Base-by-base conservation (phyloP, 2,329 filamentous ascomycete species). In the Aspergillus sp. region DNA sequence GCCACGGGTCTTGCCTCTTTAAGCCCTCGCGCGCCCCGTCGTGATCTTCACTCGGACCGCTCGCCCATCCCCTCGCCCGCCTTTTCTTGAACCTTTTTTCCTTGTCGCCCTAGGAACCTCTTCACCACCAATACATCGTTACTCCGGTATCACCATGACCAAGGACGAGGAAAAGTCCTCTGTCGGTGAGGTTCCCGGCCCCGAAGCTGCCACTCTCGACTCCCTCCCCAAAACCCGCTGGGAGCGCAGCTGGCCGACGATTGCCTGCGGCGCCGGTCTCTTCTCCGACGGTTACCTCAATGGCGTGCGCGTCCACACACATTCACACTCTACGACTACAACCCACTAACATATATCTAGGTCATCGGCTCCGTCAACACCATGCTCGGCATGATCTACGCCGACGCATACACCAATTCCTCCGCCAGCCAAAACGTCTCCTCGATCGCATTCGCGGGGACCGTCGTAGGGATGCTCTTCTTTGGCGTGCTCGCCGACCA, bases 201-300 rank as follows among this genome's bases (percentile, higher is more conserved):
- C 48, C 15, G 59, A 54, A 23, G 15, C 30, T 2, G 38, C 45
- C 7, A 25, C 59, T 7, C 54, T 61, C 22, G 59, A 58, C 25
- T 41, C 46, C 19, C 22, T 31, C 2, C 7, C 49, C 52, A 54
- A 81, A 61, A 70, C 72, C 52, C 76, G 79, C 60, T 83, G 81
- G 84, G 80, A 86, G 65, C 81, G 85, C 52, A 79, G 84, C 19
- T 88, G 86, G 84, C 92, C 93, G 15, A 90, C 92, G 1, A 89
- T 97, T 68, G 93, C 93, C 48, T 96, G 92, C 72, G 93, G 93
- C 66, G 91, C 93, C 55, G 93, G 93, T 71, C 83, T 97, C 2
- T 97, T 97, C 78, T 93, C 90, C 25, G 93, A 97, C 76, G 93
- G 93, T 17, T 97, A 97, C 76, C 86, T 97, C 73, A 96, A 96